A percentile compares a stretch with the other conserved stretches of the same genome.
Evolutionary conservation across 73 alveolate genomes (phyloP).

Genomic region (Stentor roeselii): DNA sequence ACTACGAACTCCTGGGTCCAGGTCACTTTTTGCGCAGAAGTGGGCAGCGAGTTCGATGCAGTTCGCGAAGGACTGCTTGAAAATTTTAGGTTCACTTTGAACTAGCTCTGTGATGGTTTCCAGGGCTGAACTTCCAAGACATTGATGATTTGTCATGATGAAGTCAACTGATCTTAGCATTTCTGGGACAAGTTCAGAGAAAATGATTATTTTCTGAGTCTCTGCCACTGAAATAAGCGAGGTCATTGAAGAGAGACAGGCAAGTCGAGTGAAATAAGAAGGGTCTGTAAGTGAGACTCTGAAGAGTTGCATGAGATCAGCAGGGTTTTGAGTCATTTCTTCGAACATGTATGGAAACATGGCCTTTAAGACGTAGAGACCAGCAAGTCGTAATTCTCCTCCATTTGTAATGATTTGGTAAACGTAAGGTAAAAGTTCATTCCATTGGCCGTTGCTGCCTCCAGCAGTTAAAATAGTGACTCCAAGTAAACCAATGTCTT

Average conservation of each 20-base stretch:
- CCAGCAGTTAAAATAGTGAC: not conserved
- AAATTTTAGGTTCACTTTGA: slow-evolving; percentile 65
- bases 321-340: slow-evolving; percentile 1
- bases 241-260: not conserved
- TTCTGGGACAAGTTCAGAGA: not conserved
- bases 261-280: not conserved
- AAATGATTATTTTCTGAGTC: not conserved
- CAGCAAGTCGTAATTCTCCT: not conserved
- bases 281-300: not conserved
- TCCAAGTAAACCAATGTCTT: slow-evolving; percentile 5
- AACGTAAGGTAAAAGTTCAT: slow-evolving; percentile 19
- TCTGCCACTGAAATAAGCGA: slow-evolving; percentile 4
- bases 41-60: slow-evolving; percentile 24
- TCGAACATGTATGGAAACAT: slow-evolving; percentile 5
- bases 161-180: slow-evolving; percentile 16
- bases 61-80: slow-evolving; percentile 38
- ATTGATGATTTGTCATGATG: not conserved
- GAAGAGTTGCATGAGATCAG: not conserved
- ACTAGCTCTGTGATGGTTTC: slow-evolving; percentile 59
- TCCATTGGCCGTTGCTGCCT: not conserved
- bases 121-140: slow-evolving; percentile 29
- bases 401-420: not conserved
- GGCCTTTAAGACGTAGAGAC: not conserved
- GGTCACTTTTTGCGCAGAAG: slow-evolving; percentile 42
- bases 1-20: slow-evolving; percentile 58